Percentiles rank a stretch among this genome's conserved stretches.
phyloP scores from a whole-genome alignment of 139 green algal species.

The Tetraselmis striata region DNA sequence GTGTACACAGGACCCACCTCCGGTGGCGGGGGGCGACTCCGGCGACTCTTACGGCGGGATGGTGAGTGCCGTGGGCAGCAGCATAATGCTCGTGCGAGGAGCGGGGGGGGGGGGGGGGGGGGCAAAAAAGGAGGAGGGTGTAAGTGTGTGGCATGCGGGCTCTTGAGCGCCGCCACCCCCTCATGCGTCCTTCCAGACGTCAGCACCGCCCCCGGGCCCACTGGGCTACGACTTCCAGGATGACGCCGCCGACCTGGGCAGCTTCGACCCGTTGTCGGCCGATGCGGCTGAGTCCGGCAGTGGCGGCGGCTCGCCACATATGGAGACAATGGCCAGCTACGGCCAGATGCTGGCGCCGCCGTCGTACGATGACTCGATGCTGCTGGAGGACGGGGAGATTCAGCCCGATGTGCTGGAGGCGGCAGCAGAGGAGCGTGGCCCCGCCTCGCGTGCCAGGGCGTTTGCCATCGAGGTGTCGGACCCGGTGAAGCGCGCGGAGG shows the following conservation, averaged over 20 bases:
- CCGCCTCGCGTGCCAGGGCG: background rate
- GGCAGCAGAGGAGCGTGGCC: background rate
- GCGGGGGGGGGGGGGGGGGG: no score
- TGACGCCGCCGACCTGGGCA: background rate
- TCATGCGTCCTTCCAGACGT: no score
- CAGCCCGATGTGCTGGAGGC: background rate
- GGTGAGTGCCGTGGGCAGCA: no score
- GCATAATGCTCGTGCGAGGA: no score
- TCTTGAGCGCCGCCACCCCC: no score
- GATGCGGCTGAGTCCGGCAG: background rate
- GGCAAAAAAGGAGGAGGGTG: no score
- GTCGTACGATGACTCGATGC: conserved; percentile 38
- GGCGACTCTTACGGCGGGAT: no score
- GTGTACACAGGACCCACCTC: no score
- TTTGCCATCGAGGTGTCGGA: conserved; percentile 52
- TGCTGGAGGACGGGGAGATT: conserved; percentile 24
- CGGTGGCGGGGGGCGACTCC: no score
- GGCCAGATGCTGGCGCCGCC: conserved; percentile 38
- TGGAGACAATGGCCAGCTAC: conserved; percentile 37
- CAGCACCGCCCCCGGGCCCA: no score
- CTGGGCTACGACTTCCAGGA: background rate
- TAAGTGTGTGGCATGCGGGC: no score
- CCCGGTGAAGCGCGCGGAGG: conserved; percentile 46
- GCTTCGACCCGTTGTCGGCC: background rate
- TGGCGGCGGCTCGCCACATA: background rate